Evolutionary conservation across 768 basidiomycete genomes (phyloP), one percentile per base, ranked within the genome.

Genomic region (Calvatia gigantea): DNA sequence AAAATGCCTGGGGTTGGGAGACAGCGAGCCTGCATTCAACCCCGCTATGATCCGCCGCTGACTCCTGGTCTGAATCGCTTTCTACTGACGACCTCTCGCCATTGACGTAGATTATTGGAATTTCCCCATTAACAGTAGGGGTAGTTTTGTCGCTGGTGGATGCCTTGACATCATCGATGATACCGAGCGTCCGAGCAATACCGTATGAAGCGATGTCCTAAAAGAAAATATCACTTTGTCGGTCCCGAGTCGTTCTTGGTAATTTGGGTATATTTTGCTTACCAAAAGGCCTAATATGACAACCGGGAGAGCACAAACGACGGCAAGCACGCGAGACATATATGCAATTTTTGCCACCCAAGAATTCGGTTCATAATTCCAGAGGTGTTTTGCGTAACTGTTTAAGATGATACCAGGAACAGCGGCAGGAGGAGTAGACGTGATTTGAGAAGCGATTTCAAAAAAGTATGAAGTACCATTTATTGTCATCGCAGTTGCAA

Each of bases 181-280:
- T 78, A 31, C 89, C 90, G 48, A 93, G 77, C 5, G 89, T 91
- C 56, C 90, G 85, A 11, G 87, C 91, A 65, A 93, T 88, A 55
- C 85, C 82, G 62, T 92, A 93, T 17, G 91, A 89, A 2, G 83
- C 75, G 52, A 92, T 82, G 67, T 93, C 90, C 90, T 92, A 64
- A 39, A 5, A 11, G 28, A 12, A 6, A 32, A 33, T n/a, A 48
- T 32, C n/a, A n/a, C n/a, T 12, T 9, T 19, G 23, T 32, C 46
- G 27, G n/a, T 28, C 21, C 23, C n/a, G 23, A 19, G 29, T 17
- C 46, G 12, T 19, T 8, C 9, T 21, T n/a, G 4, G 48, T n/a
- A n/a, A n/a, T n/a, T n/a, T n/a, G n/a, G n/a, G n/a, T n/a, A n/a
- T n/a, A n/a, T n/a, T n/a, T n/a, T 54, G 74, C 83, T 56, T 72